Base-by-base conservation (phyloP, 768 basidiomycete genomes). In the Trametes gibbosa region DNA sequence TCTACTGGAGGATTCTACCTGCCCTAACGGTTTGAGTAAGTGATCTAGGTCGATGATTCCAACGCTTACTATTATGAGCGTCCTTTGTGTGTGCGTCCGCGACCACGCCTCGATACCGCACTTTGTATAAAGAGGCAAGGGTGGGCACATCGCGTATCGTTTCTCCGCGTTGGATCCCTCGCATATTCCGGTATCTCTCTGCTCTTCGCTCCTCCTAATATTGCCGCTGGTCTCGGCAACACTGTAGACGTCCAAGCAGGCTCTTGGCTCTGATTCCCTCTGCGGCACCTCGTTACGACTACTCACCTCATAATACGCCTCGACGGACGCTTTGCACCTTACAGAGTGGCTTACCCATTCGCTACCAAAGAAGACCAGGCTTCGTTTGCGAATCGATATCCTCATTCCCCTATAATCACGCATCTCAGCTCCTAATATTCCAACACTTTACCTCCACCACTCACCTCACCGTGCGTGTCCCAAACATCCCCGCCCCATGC, bases 161-260 rank as follows among this genome's bases (percentile, higher is more conserved):
- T 8, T 35, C 24, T 16, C 35, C 46, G 21, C n/a, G 8, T 24
- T 45, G n/a, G 52, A 42, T 24, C 32, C 17, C 32, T 55, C 19
- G 24, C 34, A 29, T 23, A 8, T 49, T 32, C 24, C n/a, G 17
- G 8, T 42, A 52, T 39, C 14, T 55, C 53, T 47, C 29, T 25
- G 23, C 43, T 5, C 29, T 45, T 21, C 23, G 23, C 9, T 25
- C 13, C 48, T 19, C 19, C n/a, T 55, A 37, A 55, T 55, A 39
- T 40, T 21, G 54, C 46, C 54, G 54, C 54, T 48, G 54, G 54
- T 25, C 42, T 29, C 54, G 54, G 54, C 46, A 25, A 25, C 35
- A 7, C 23, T 25, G 19, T 55, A 55, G 45, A 55, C 45, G 21
- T 19, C 29, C 45, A 48, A 55, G 54, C 43, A 23, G 14, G 54